Base-by-base conservation (phyloP, 306 rosid genomes). In the Glycine tomentella region DNA sequence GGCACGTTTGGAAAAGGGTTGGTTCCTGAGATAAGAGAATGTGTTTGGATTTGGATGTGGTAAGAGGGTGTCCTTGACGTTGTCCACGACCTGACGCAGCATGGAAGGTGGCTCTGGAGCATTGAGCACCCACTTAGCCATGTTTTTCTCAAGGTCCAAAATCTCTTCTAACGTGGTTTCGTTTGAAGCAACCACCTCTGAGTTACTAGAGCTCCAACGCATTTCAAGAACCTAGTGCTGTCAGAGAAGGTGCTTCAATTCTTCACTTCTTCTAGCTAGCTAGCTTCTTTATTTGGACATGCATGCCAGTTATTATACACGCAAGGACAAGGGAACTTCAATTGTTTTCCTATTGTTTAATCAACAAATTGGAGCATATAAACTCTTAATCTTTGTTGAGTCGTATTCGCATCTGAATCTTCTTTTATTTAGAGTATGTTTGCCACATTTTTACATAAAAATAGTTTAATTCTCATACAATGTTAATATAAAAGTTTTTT, bases 21-120 rank as follows among this genome's bases (percentile, higher is more conserved):
- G 89, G 34, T 77, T 86, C 73, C 46, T 76, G 31, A 64, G 84
- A 65, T 83, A 74, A 11, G 56, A 71, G 72, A 86, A 84, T n/a
- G 14, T 6, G 36, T 77, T 62, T 53, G 25, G 34, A 13, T 71
- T 84, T 36, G 57, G 77, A 56, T 31, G 49, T 0, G 34, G 89
- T 68, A 64, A 49, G 13, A 76, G 12, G 7, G 51, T 46, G 71
- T 79, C 62, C 74, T 80, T 71, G 65, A 81, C 66, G 13, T 78
- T 87, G 20, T 77, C 82, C 38, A 70, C 6, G 5, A 90, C 9
- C 69, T 89, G 88, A 9, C 44, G 77, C 51, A 88, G 76, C 3
- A 83, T 25, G 72, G 89, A 68, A 1, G 96, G 96, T 5, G 92
- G 96, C 0, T 88, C 75, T 0, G 97, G 97, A 34, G 92, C 79